Percentiles rank a stretch among this genome's conserved stretches.
Evolutionary conservation across 208 protist genomes (phyloP).

Genomic region (Leptomonas seymouri): DNA sequence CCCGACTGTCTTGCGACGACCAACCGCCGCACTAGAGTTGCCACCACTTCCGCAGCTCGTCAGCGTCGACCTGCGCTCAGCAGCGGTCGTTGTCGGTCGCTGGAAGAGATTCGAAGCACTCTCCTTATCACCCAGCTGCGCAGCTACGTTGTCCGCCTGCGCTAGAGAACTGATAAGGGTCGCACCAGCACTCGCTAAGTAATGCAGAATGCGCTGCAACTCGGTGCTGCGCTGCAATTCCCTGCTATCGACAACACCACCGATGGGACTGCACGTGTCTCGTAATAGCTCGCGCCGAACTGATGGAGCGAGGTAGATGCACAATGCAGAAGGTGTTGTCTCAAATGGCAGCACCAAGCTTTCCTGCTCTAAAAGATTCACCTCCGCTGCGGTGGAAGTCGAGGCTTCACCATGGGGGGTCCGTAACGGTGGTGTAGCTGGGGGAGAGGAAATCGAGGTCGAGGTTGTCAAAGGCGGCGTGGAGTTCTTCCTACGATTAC

Average conservation of each 20-base stretch:
- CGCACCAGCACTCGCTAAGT: conserved; percentile 21
- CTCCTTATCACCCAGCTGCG: conserved; percentile 20
- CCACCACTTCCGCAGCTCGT: not conserved
- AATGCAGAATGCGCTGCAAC: conserved; percentile 33
- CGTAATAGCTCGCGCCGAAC: conserved; percentile 21
- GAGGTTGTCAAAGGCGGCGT: not conserved
- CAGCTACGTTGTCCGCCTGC: conserved; percentile 25
- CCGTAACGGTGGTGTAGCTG: not conserved
- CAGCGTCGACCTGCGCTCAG: conserved; percentile 4
- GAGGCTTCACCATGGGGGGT: not conserved
- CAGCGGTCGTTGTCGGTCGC: not conserved
- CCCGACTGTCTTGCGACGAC: conserved; percentile 13
- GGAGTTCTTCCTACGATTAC: not conserved
- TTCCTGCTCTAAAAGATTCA: not conserved
- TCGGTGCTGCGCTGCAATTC: conserved; percentile 32
- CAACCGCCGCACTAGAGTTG: not conserved
- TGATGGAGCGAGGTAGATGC: conserved; percentile 21
- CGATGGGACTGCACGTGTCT: conserved; percentile 4
- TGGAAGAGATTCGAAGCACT: not conserved
- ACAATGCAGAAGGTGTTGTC: conserved; percentile 12
- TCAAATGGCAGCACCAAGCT: not conserved
- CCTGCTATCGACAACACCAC: not conserved
- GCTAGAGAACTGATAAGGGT: conserved; percentile 19
- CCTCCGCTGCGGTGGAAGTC: not conserved
- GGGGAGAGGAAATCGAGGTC: not conserved